Base-by-base conservation (phyloP, 1,284 basidiomycete species). In the Trametes pubescens region DNA sequence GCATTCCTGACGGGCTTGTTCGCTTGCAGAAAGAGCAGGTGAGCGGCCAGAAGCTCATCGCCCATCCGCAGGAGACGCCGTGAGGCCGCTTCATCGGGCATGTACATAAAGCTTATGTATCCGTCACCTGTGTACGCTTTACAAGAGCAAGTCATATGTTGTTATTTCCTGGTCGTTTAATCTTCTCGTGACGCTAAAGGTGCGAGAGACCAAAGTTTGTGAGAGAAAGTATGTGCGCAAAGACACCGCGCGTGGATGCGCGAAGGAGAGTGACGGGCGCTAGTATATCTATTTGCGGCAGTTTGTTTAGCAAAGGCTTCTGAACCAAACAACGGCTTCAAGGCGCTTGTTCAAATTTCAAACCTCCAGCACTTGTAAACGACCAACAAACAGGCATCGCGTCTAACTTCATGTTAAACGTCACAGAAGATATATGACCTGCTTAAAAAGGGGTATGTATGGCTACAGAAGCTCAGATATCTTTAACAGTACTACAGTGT, bases 11-110 rank as follows among this genome's bases (percentile, higher is more conserved):
- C 9, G 86, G 82, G 0, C 68, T 88, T 52, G 74, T 78, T 37
- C 74, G 75, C 61, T 57, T 87, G 69, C 71, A 75, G 68, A 67
- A 72, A 3, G 74, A 78, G 11, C 65, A 80, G 59, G 77, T 87
- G n/a, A 85, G 82, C 37, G 83, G 78, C 1, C 68, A 72, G n/a
- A 87, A 88, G 68, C 72, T 88, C 11, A 76, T 87, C 21, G 81
- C 65, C 2, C 78, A 72, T 48, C 84, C 85, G 1, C 79, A 80
- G 51, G 82, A 86, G 64, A 83, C 78, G 4, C 38, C 11, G 18
- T 18, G 11, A 14, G 11, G 38, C 11, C 11, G 13, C 38, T 40
- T 40, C 38, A 13, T 4, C 3, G 11, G 18, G 44, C 18, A 46
- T 46, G 18, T n/a, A 22, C 44, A 8, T 32, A 8, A 8, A 32